A percentile compares a stretch with the other conserved stretches of the same genome.
phyloP scores from a whole-genome alignment of 2,329 filamentous ascomycete genomes.

The Colletotrichum filicis region DNA sequence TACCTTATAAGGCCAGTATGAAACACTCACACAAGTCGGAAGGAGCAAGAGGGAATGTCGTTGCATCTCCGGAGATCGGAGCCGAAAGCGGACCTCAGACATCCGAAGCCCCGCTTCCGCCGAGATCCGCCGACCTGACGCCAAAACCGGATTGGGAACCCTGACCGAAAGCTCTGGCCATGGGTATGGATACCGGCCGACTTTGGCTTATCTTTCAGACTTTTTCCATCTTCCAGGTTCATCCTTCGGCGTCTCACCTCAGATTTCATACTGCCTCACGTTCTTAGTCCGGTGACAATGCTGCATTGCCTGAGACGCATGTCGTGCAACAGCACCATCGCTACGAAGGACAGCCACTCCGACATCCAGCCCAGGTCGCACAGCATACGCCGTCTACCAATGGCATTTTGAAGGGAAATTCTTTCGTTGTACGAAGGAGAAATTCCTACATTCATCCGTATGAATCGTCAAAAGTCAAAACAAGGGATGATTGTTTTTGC shows the following conservation, averaged over 20 bases:
- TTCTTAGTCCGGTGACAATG: not conserved
- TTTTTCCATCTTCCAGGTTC: not conserved
- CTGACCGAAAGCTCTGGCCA: not conserved
- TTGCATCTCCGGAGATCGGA: constrained; percentile 20
- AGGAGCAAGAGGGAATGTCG: not conserved
- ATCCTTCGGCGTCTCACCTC: not conserved
- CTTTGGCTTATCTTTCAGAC: constrained; percentile 8
- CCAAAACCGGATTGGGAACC: constrained; percentile 9
- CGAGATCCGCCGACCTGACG: not conserved
- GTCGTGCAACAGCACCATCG: too few relatives aligned
- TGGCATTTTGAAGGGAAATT: not conserved
- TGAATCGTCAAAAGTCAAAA: not conserved
- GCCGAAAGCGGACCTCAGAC: constrained; percentile 21
- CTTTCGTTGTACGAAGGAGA: too few relatives aligned
- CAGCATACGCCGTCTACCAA: not conserved
- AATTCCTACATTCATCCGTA: too few relatives aligned
- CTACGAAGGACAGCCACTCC: not conserved
- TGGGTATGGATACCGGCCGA: not conserved
- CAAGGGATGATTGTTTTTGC: not conserved
- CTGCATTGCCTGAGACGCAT: not conserved
- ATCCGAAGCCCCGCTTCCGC: constrained; percentile 7
- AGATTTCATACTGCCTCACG: not conserved
- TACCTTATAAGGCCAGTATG: too few relatives aligned
- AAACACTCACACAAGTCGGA: not conserved
- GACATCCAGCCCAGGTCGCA: not conserved